Evolutionary conservation across 2,329 filamentous ascomycete species (phyloP).

Genomic region (Ambrosiella cleistominuta): DNA sequence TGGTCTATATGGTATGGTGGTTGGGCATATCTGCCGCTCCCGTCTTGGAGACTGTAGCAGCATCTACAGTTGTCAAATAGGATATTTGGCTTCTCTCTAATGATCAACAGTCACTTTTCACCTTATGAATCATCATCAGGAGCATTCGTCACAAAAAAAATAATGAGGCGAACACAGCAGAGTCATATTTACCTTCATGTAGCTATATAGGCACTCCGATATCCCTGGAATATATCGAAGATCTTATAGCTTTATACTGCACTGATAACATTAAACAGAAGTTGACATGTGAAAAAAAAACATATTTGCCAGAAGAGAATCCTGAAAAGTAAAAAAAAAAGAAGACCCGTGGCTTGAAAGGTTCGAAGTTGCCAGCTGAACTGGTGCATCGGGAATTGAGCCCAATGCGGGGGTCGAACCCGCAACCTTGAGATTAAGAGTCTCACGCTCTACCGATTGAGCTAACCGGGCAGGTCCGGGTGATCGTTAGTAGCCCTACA

Average conservation of each 20-base stretch:
- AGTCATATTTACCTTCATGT: too few species aligned
- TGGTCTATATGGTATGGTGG: not conserved
- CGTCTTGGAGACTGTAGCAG: not conserved
- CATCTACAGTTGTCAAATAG: not conserved
- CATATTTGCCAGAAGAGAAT: not conserved
- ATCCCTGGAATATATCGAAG: too few species aligned
- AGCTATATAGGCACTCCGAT: too few species aligned
- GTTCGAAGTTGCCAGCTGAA: constrained; percentile 3
- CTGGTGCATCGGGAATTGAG: constrained; percentile 14
- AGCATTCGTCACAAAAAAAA: not conserved
- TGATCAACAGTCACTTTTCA: not conserved
- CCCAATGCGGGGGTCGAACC: constrained; percentile 24
- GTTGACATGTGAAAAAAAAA: not conserved
- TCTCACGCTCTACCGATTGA: constrained; percentile 60
- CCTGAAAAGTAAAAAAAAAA: not conserved
- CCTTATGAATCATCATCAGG: not conserved
- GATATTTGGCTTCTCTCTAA: not conserved
- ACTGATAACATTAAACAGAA: too few species aligned
- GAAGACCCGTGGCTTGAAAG: not conserved
- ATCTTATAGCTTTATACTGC: too few species aligned
- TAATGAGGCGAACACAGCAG: too few species aligned
- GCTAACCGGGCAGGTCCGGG: constrained; percentile 34
- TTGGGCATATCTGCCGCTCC: not conserved
- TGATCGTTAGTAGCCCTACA: not conserved
- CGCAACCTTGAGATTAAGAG: constrained; percentile 37